These are phyloP conservation scores for Starmerella vitae DNA, from an alignment of 805 yeast genomes.

Conservation along the genomic window DNA sequence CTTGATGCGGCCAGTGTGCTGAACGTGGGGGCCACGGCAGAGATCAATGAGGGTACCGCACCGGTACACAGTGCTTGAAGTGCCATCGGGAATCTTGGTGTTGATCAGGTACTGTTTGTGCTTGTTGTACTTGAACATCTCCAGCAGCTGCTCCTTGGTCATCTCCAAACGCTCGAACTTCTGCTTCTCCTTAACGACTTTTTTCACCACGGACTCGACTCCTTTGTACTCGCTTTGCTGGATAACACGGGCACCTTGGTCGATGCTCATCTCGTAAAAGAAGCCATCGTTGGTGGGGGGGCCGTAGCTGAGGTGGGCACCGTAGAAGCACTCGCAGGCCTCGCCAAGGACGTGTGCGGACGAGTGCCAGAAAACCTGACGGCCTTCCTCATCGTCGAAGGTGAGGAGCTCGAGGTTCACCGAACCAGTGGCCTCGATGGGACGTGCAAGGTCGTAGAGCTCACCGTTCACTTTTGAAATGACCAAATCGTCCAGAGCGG, in stretches of 20 bases:
- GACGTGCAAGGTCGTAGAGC: slow-evolving; percentile 93
- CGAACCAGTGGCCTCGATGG: slow-evolving; percentile 54
- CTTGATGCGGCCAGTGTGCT: slow-evolving; percentile 93
- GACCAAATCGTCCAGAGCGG: slow-evolving; percentile 78
- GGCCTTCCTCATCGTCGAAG: slow-evolving; percentile 89
- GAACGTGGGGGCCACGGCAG: slow-evolving; percentile 96
- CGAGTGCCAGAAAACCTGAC: slow-evolving; percentile 95
- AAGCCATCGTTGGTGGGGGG: slow-evolving; percentile 98
- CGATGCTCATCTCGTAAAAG: slow-evolving; percentile 88
- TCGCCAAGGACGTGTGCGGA: slow-evolving; percentile 97
- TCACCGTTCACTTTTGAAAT: slow-evolving; percentile 82
- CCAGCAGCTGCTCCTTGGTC: slow-evolving; percentile 78
- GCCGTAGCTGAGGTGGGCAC: slow-evolving; percentile 85
- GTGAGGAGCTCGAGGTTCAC: slow-evolving; percentile 62
- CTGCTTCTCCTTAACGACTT: slow-evolving; percentile 89
- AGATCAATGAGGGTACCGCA: slow-evolving; percentile 95
- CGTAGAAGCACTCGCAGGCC: slow-evolving; percentile 91
- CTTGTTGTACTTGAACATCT: slow-evolving; percentile 92
- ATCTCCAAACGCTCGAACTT: slow-evolving; percentile 84
- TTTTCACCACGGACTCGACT: slow-evolving; percentile 75
- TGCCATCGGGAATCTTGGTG: slow-evolving; percentile 88
- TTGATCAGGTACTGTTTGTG: slow-evolving; percentile 79
- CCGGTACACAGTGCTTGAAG: slow-evolving; percentile 91
- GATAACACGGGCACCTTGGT: slow-evolving; percentile 60
- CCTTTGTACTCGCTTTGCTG: slow-evolving; percentile 70